Evolutionary conservation across 2,329 filamentous ascomycete genomes (phyloP).

Genomic region (Fusarium globosum): DNA sequence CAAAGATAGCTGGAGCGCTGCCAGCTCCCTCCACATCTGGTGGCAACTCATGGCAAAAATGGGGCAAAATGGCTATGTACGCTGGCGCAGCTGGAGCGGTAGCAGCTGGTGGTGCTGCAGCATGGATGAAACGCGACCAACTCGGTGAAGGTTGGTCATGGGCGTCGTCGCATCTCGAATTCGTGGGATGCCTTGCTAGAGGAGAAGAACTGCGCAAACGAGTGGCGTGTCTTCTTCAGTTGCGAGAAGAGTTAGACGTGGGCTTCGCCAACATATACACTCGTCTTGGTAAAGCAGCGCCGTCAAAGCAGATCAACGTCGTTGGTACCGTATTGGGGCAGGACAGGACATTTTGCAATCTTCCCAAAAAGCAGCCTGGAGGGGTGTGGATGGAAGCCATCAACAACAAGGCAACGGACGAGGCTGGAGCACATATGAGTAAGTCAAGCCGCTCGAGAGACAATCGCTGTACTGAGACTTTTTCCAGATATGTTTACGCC

Average conservation of each 20-base stretch:
- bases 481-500: conserved; percentile 76
- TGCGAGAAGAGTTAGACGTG: conserved; percentile 73
- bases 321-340: conserved; percentile 70
- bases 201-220: conserved; percentile 83
- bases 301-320: conserved; percentile 63
- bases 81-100: conserved; percentile 87
- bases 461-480: conserved; percentile 6
- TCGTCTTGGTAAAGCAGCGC: conserved; percentile 76
- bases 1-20: conserved; percentile 40
- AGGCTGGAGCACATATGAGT: conserved; percentile 83
- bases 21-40: conserved; percentile 44
- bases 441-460: conserved; percentile 48
- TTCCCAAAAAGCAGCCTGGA: conserved; percentile 69
- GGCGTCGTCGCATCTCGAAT: conserved; percentile 91
- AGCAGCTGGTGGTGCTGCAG: conserved; percentile 83
- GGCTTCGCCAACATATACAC: conserved; percentile 92
- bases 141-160: conserved; percentile 81
- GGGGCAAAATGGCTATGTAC: conserved; percentile 87
- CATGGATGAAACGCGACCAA: conserved; percentile 86
- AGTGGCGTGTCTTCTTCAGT: conserved; percentile 72
- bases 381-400: conserved; percentile 75
- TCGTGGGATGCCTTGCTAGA: conserved; percentile 89
- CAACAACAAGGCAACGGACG: conserved; percentile 83
- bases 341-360: conserved; percentile 88
- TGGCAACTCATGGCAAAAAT: conserved; percentile 73